Evolutionary conservation across 192 early-diverging fungal genomes (phyloP).

Genomic region (Mortierella antarctica): DNA sequence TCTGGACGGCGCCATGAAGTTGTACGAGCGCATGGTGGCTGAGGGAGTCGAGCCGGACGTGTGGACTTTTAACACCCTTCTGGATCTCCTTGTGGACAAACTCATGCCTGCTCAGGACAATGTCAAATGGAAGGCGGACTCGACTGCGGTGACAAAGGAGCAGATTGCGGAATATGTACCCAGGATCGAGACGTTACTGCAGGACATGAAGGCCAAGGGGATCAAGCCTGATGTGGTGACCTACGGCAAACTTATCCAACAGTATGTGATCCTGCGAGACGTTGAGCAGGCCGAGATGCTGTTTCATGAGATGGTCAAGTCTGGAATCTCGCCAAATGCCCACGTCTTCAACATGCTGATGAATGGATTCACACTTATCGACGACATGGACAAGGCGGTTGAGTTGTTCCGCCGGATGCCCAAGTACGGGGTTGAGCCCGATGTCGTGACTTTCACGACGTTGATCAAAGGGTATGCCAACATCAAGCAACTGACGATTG

Average conservation of each 20-base stretch:
- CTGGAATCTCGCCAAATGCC: conserved; percentile 35
- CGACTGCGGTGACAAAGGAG: conserved; percentile 1
- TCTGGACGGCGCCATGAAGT: conserved; percentile 17
- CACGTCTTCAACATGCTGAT: conserved; percentile 39
- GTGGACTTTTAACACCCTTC: conserved; percentile 38
- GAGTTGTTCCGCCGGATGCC: conserved; percentile 51
- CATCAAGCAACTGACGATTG: conserved; percentile 18
- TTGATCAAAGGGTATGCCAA: conserved; percentile 48
- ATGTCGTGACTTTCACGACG: conserved; percentile 35
- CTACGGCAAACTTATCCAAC: conserved; percentile 42
- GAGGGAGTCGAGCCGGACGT: conserved; percentile 35
- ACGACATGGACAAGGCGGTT: conserved; percentile 51
- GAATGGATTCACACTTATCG: conserved; percentile 40
- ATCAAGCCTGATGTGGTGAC: conserved; percentile 36
- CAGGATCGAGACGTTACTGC: conserved; percentile 23
- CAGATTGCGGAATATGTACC: conserved; percentile 33
- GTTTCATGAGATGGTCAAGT: conserved; percentile 46
- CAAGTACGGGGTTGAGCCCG: conserved; percentile 45
- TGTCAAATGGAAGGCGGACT: conserved; percentile 3
- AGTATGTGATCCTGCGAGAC: conserved; percentile 39
- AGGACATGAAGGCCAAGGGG: conserved; percentile 34
- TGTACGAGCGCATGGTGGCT: conserved; percentile 33
- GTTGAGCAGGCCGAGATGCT: conserved; percentile 49
- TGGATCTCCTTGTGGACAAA: conserved; percentile 22
- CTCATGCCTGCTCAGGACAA: background rate